phyloP scores from a whole-genome alignment of 106 monocot genomes.

The Agapanthus africanus region DNA sequence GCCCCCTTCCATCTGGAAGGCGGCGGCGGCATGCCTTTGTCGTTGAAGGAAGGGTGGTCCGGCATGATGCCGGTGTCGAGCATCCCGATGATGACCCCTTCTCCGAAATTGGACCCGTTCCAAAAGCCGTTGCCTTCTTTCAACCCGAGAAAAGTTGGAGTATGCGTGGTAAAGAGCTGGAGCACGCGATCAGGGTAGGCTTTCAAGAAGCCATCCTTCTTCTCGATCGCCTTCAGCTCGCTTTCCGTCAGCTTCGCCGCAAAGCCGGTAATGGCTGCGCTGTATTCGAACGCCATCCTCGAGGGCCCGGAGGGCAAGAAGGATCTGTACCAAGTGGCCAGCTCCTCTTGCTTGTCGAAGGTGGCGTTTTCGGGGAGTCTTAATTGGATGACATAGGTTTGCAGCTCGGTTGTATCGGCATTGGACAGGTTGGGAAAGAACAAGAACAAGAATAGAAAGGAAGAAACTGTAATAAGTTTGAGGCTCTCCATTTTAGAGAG shows the following conservation, averaged over 20 bases:
- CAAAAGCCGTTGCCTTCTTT: neutral
- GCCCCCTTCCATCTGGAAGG: slow-evolving; percentile 8
- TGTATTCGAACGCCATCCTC: slow-evolving; percentile 11
- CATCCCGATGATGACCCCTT: neutral
- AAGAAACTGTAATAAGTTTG: too few species aligned
- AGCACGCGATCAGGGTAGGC: neutral
- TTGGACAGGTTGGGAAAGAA: too few species aligned
- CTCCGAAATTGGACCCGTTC: neutral
- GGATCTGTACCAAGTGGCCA: slow-evolving; percentile 6
- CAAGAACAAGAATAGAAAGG: too few species aligned
- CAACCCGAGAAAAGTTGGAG: slow-evolving; percentile 7
- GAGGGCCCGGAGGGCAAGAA: neutral
- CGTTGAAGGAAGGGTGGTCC: slow-evolving; percentile 5
- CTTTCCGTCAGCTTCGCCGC: slow-evolving; percentile 13
- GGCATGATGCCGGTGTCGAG: slow-evolving; percentile 6
- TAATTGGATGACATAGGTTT: neutral
- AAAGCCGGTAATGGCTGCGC: slow-evolving; percentile 8
- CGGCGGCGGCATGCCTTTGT: neutral
- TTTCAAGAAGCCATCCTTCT: slow-evolving; percentile 6
- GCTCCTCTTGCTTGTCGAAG: neutral
- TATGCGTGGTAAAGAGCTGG: slow-evolving; percentile 12
- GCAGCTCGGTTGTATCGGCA: neutral
- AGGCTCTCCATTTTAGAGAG: too few species aligned
- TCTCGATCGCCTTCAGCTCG: neutral
- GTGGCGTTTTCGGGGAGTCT: neutral